A percentile compares a stretch with the other conserved stretches of the same genome.
These are phyloP conservation scores for Canna indica DNA, from an alignment of 176 grass and related monocot species.

Conservation along the genomic window DNA sequence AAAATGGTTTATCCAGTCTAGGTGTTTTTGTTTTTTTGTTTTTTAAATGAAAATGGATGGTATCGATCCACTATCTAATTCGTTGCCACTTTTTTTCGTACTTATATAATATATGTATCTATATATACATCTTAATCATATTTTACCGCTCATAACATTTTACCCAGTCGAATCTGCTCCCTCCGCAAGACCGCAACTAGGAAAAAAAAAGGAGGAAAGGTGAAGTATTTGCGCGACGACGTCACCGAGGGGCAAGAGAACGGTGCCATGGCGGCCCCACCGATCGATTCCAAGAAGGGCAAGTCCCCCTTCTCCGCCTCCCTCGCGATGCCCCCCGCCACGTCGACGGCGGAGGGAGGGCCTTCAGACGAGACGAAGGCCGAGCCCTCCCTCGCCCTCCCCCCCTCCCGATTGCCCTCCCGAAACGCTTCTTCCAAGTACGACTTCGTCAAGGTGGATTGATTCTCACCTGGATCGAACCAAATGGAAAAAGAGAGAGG, in stretches of 20 bases:
- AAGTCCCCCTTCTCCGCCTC: background rate
- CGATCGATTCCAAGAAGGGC: background rate
- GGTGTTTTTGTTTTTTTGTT: too few relatives aligned
- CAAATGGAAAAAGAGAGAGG: background rate
- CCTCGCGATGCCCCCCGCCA: background rate
- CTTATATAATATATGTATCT: too few relatives aligned
- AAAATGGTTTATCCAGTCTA: too few relatives aligned
- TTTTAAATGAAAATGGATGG: too few relatives aligned
- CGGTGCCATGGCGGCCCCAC: slow-evolving; percentile 1
- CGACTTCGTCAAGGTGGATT: slow-evolving; percentile 84
- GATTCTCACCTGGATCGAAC: background rate
- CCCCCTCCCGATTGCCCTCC: slow-evolving; percentile 37
- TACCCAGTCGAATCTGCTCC: too few relatives aligned
- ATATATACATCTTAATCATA: too few relatives aligned
- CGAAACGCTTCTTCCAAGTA: slow-evolving; percentile 94
- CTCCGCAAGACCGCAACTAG: too few relatives aligned
- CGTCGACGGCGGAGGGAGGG: background rate
- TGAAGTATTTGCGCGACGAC: background rate
- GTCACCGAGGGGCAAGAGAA: background rate
- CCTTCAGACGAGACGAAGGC: slow-evolving; percentile 1
- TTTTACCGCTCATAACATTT: too few relatives aligned
- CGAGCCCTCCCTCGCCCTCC: slow-evolving; percentile 14
- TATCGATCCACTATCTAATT: too few relatives aligned
- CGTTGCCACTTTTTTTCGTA: too few relatives aligned
- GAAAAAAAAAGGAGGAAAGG: too few relatives aligned